Evolutionary conservation across 2,329 filamentous ascomycete species (phyloP).

Genomic region (Magnaporthiopsis rhizophila): DNA sequence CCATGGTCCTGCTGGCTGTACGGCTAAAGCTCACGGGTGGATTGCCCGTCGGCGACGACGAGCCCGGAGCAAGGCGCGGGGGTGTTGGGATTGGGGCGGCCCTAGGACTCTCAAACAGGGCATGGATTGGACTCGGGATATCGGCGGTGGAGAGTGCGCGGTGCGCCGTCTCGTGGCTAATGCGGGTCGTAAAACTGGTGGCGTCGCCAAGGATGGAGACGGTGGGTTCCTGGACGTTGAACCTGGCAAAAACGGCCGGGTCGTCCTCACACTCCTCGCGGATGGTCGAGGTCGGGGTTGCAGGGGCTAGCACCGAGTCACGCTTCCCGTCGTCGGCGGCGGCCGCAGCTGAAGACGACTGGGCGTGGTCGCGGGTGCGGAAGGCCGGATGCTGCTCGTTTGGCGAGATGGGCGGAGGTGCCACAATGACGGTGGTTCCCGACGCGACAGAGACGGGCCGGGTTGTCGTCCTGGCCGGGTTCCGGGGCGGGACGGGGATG

Average conservation of each 20-base stretch:
- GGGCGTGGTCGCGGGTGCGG: slow-evolving; percentile 24
- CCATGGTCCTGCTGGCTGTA: slow-evolving; percentile 12
- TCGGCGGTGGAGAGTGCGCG: slow-evolving; percentile 9
- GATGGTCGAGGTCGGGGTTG: slow-evolving; percentile 28
- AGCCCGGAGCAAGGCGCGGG: slow-evolving; percentile 10
- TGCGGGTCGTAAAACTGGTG: slow-evolving; percentile 9
- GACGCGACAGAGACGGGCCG: slow-evolving; percentile 16
- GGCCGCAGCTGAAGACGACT: slow-evolving; percentile 19
- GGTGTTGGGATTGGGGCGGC: slow-evolving; percentile 10
- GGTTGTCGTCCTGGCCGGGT: slow-evolving; percentile 24
- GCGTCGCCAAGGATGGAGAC: slow-evolving; percentile 22
- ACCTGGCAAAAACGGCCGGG: slow-evolving; percentile 13
- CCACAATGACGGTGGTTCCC: slow-evolving; percentile 21
- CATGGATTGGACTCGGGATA: slow-evolving; percentile 7
- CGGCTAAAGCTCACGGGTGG: background rate
- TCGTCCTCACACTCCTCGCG: slow-evolving; percentile 26
- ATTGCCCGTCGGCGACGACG: slow-evolving; percentile 10
- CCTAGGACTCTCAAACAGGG: slow-evolving; percentile 8
- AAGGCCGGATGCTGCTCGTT: slow-evolving; percentile 47
- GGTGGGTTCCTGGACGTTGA: slow-evolving; percentile 15
- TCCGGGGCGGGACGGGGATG: slow-evolving; percentile 32
- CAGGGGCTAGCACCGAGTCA: slow-evolving; percentile 42
- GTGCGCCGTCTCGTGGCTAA: slow-evolving; percentile 6
- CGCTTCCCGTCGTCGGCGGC: slow-evolving; percentile 39
- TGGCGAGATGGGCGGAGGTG: slow-evolving; percentile 32